Percentiles rank a stretch among this genome's conserved stretches.
phyloP scores from a whole-genome alignment of 2,329 filamentous ascomycete species.

The Ophiosphaerella korrae region DNA sequence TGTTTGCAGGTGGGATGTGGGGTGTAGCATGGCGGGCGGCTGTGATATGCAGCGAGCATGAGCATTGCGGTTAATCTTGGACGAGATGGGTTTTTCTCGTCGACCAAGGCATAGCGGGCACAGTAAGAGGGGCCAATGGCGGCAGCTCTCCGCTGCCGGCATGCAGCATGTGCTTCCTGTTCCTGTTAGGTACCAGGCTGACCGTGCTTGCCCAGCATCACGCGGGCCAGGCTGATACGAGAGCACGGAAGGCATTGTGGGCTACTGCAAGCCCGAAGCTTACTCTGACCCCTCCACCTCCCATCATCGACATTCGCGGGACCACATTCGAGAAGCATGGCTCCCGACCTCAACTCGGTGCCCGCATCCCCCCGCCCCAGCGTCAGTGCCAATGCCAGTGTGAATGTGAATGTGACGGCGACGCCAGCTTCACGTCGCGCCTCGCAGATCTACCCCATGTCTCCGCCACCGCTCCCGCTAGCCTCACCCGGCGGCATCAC shows the following conservation, averaged over 20 bases:
- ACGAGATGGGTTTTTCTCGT: conserved; percentile 9
- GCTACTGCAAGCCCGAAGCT: too few relatives aligned
- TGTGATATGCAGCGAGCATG: not conserved
- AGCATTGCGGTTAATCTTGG: too few relatives aligned
- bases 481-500: conserved; percentile 43
- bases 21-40: not conserved
- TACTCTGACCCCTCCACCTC: too few relatives aligned
- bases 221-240: too few relatives aligned
- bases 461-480: conserved; percentile 50
- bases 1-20: not conserved
- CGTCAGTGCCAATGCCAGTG: not conserved
- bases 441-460: conserved; percentile 55
- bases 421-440: conserved; percentile 33
- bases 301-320: not conserved
- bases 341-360: conserved; percentile 56
- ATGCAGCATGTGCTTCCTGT: too few relatives aligned
- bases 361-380: conserved; percentile 44
- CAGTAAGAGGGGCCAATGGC: too few relatives aligned
- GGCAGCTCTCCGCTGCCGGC: too few relatives aligned
- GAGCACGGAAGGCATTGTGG: too few relatives aligned
- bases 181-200: conserved; percentile 16
- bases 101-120: conserved; percentile 10
- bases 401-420: too few relatives aligned
- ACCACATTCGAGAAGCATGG: conserved; percentile 43
- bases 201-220: conserved; percentile 14